These are phyloP conservation scores for Pseudogymnoascus sp. DNA, from an alignment of 2,329 filamentous ascomycete species.

Conservation along the genomic window DNA sequence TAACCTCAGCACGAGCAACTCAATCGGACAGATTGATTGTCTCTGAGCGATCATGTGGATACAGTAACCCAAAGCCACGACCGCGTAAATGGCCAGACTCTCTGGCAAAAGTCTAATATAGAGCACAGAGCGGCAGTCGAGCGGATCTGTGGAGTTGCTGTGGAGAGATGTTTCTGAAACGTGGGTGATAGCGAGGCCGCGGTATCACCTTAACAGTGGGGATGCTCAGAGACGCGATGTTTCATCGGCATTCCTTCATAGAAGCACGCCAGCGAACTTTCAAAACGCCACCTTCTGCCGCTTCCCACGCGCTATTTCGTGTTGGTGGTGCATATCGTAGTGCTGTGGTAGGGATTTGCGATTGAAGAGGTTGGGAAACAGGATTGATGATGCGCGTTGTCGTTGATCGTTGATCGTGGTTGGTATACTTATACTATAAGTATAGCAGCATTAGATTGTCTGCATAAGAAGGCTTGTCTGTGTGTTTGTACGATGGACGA, in stretches of 20 bases:
- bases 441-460: neutral
- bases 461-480: neutral
- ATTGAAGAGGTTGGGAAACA: neutral
- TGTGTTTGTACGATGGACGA: neutral
- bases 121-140: neutral
- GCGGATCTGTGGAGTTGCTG: neutral
- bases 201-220: neutral
- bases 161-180: constrained; percentile 1
- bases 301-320: neutral
- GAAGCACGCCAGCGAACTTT: constrained; percentile 4
- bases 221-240: neutral
- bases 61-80: neutral
- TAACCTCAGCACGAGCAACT: neutral
- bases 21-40: constrained; percentile 5
- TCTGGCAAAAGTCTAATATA: neutral
- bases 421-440: neutral
- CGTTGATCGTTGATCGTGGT: neutral
- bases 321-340: neutral
- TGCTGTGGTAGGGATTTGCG: neutral
- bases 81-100: neutral
- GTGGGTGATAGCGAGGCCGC: neutral
- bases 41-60: neutral
- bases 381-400: neutral
- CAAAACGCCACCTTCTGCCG: neutral
- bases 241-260: neutral